These are phyloP conservation scores for Yamadazyma aaseri DNA, from an alignment of 1,139 yeast species.

Conservation along the genomic window DNA sequence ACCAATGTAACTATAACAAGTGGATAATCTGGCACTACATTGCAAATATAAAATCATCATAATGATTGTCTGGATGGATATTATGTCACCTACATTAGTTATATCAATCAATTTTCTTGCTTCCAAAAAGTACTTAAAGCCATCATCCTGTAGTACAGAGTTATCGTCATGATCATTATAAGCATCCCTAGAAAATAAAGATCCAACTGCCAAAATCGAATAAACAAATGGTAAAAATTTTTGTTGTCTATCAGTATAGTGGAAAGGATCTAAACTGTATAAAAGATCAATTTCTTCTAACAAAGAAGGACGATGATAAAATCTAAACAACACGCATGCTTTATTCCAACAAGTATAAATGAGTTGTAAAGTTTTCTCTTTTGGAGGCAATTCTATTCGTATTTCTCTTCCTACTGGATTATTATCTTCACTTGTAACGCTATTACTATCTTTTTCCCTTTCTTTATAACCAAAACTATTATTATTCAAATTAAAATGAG, in stretches of 20 bases:
- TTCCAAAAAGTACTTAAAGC: constrained; percentile 78
- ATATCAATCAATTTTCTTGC: constrained; percentile 75
- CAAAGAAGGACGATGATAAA: constrained; percentile 83
- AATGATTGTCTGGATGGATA: constrained; percentile 65
- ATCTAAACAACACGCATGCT: constrained; percentile 81
- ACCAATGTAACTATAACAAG: constrained; percentile 92
- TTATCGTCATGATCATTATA: constrained; percentile 30
- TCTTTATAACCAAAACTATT: background rate
- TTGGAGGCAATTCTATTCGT: constrained; percentile 71
- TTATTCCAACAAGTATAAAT: constrained; percentile 81
- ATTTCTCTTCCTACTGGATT: constrained; percentile 41
- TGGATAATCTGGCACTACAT: constrained; percentile 85
- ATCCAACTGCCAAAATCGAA: constrained; percentile 57
- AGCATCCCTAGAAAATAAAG: constrained; percentile 54
- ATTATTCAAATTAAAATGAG: constrained; percentile 1
- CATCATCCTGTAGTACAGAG: constrained; percentile 65
- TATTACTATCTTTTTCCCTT: constrained; percentile 7
- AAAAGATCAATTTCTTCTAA: constrained; percentile 50
- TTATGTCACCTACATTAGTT: constrained; percentile 47
- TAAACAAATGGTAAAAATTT: constrained; percentile 78
- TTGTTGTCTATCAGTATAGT: constrained; percentile 72
- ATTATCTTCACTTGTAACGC: constrained; percentile 16
- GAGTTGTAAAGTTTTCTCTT: constrained; percentile 67
- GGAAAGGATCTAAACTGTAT: constrained; percentile 63
- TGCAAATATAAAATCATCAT: constrained; percentile 77